phyloP scores from a whole-genome alignment of 2,329 filamentous ascomycete genomes.

The Stachybotrys chlorohalonatus region DNA sequence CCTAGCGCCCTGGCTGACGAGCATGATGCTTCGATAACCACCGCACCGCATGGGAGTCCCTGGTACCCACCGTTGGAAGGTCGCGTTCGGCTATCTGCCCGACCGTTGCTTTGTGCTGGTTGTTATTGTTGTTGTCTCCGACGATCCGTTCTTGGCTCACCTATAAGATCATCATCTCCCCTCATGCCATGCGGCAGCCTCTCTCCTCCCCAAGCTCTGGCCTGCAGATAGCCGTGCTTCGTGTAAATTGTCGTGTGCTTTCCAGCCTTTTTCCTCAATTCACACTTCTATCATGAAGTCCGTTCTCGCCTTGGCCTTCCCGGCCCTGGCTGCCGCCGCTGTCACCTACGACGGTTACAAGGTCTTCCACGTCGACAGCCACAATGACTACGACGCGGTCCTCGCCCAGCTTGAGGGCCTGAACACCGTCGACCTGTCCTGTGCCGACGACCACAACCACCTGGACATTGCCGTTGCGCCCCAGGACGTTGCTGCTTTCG shows the following conservation, averaged over 20 bases:
- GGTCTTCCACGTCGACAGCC: conserved; percentile 10
- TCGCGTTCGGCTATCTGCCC: too few species aligned
- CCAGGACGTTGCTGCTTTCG: conserved; percentile 9
- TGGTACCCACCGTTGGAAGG: too few species aligned
- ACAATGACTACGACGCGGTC: conserved; percentile 7
- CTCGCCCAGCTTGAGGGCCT: conserved; percentile 11
- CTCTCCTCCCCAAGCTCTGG: background rate
- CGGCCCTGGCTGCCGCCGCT: background rate
- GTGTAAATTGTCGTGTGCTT: background rate
- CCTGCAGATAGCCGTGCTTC: background rate
- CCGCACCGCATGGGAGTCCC: too few species aligned
- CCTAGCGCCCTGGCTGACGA: too few species aligned
- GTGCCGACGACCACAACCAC: conserved; percentile 8
- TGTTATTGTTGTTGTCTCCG: too few species aligned
- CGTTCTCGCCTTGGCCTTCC: background rate
- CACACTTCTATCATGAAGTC: background rate
- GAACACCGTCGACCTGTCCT: conserved; percentile 10
- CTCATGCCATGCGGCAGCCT: background rate
- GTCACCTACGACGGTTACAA: conserved; percentile 15
- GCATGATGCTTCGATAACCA: too few species aligned
- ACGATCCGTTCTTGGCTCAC: background rate
- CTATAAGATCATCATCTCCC: background rate
- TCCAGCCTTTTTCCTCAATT: background rate
- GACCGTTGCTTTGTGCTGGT: too few species aligned
- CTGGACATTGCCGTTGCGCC: conserved; percentile 16